A percentile compares a stretch with the other conserved stretches of the same genome.
Conservation (phyloP, 176 grass and related monocot genomes). For the Phoenix dactylifera region DNA sequence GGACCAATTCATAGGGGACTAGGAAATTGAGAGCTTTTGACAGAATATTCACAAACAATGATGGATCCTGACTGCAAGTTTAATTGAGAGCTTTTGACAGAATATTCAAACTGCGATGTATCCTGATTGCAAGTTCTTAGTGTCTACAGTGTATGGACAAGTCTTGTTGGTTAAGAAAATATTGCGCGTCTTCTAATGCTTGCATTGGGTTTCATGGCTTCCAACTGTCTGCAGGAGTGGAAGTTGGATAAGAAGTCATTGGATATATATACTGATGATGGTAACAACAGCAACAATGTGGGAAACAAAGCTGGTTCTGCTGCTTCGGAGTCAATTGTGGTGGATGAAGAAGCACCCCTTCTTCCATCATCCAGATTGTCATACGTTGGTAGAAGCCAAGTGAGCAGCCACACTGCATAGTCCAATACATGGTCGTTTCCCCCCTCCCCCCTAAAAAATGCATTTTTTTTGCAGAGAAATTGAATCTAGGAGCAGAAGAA, state of each 20-base stretch:
- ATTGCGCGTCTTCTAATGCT: constrained; percentile 2
- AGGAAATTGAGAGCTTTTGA: not conserved
- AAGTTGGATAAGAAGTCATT: constrained; percentile 49
- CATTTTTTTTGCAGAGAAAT: too few species aligned
- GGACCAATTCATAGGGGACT: too few species aligned
- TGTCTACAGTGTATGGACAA: too few species aligned
- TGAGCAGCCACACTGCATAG: not conserved
- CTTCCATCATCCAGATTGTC: constrained; percentile 55
- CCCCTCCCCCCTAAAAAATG: too few species aligned
- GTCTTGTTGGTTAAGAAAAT: not conserved
- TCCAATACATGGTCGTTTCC: not conserved
- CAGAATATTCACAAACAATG: not conserved
- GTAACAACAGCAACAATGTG: constrained; percentile 29
- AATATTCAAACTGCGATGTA: not conserved
- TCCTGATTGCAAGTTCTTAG: not conserved
- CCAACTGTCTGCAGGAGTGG: constrained; percentile 34
- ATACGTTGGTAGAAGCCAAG: constrained; percentile 1
- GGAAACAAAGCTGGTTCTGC: constrained; percentile 23
- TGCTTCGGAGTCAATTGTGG: constrained; percentile 35
- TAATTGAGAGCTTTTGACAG: not conserved
- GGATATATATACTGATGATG: constrained; percentile 38
- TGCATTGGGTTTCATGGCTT: constrained; percentile 2
- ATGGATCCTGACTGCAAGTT: not conserved
- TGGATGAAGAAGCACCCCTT: constrained; percentile 74
- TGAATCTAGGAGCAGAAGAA: too few species aligned